phyloP scores from a whole-genome alignment of 2,329 filamentous ascomycete species.

The Phyllosticta citribraziliensis region DNA sequence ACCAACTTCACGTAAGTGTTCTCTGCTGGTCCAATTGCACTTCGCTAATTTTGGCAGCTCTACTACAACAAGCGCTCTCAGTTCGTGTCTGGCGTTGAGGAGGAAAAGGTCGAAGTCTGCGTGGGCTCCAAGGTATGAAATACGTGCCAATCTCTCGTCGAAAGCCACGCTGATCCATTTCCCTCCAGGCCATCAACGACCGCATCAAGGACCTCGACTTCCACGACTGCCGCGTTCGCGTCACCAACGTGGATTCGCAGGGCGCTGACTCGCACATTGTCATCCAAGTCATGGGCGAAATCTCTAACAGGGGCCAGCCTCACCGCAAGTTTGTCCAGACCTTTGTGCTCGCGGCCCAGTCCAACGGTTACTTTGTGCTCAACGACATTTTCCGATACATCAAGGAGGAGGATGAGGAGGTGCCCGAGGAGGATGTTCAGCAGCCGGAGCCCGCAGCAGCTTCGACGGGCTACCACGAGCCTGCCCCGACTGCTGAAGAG shows the following conservation, averaged over 20 bases:
- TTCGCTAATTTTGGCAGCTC: conserved; percentile 37
- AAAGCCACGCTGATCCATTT: conserved; percentile 12
- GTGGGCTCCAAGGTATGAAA: conserved; percentile 71
- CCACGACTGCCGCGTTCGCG: conserved; percentile 95
- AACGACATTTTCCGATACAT: conserved; percentile 98
- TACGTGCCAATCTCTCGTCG: conserved; percentile 5
- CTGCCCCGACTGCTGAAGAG: conserved; percentile 26
- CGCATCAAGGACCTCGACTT: conserved; percentile 89
- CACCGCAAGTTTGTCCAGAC: conserved; percentile 97
- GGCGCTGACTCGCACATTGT: conserved; percentile 87
- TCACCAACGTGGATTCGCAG: conserved; percentile 96
- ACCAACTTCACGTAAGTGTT: conserved; percentile 67
- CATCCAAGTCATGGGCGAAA: conserved; percentile 96
- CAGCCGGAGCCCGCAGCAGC: conserved; percentile 24
- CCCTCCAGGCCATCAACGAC: conserved; percentile 71
- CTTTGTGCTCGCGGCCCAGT: conserved; percentile 91
- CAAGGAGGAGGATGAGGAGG: conserved; percentile 68
- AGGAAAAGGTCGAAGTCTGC: conserved; percentile 75
- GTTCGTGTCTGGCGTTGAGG: conserved; percentile 86
- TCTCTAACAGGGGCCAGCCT: conserved; percentile 83
- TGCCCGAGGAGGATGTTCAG: conserved; percentile 32
- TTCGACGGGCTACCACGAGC: conserved; percentile 31
- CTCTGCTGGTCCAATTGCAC: neutral
- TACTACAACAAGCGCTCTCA: conserved; percentile 97
- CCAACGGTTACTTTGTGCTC: conserved; percentile 93